Base-by-base conservation (phyloP, 148 eudicot genomes). In the Silene conica region DNA sequence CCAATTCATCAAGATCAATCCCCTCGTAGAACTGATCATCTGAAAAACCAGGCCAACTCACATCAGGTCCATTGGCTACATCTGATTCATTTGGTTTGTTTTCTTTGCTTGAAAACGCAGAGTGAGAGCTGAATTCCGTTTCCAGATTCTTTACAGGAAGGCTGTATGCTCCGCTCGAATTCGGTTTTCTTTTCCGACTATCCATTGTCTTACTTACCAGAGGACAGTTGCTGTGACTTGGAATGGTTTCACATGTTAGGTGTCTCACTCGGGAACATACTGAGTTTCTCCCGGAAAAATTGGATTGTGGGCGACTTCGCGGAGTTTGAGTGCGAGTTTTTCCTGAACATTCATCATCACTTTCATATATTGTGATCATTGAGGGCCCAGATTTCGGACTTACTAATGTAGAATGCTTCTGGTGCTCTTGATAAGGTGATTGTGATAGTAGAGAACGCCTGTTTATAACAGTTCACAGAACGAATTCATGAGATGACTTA, bases 401-500 rank as follows among this genome's bases (percentile, higher is more conserved):
- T 65, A 56, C 58, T 69, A 73, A 59, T 50, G 73, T 59, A n/a
- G 69, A 78, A 75, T 71, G 52, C 67, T 58, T 73, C 12, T 81
- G 80, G 65, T 68, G 78, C 72, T 82, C 82, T 74, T 45, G 81
- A 65, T 83, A 77, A 58, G 98, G 97, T 67, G 97, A 91, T 76
- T 94, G 98, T 77, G 90, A 91, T 56, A 94, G 96, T 69, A 94
- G 83, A 64, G 98, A 94, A 31, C 90, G 97, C 87, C 98, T 94
- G 88, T 75, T 75, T 71, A 61, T 69, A 62, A 52, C 14, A 63
- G 67, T 54, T n/a, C 3, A 41, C 14, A 18, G 31, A 50, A 69
- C 69, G 5, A 22, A 48, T 55, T 46, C 45, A 62, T 73, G 77
- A 54, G 26, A 61, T 70, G 70, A 31, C 54, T 4, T 62, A 31